A percentile compares a stretch with the other conserved stretches of the same genome.
These are phyloP conservation scores for Mycena haematopus DNA, from an alignment of 768 basidiomycete species.

Conservation along the genomic window DNA sequence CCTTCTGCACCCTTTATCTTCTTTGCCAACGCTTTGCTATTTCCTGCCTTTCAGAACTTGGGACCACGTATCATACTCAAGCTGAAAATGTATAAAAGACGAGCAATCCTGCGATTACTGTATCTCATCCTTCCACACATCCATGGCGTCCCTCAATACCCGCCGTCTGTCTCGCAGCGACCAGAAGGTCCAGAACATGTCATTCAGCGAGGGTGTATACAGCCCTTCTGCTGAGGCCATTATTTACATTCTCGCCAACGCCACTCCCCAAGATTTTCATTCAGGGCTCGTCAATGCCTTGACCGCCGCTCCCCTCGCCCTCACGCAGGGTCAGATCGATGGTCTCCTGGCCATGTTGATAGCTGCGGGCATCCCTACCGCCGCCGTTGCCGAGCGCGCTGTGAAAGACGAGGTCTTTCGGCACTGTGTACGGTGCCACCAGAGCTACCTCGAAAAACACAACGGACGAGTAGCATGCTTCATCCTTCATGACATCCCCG, in stretches of 20 bases:
- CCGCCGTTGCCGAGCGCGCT: background rate
- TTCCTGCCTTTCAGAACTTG: background rate
- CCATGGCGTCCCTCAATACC: background rate
- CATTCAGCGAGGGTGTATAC: conserved; percentile 12
- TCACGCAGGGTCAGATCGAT: conserved; percentile 21
- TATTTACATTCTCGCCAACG: conserved; percentile 29
- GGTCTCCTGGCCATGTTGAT: conserved; percentile 25
- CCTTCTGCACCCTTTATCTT: no score
- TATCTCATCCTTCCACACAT: background rate
- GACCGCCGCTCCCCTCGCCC: background rate
- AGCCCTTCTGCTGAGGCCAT: conserved; percentile 3
- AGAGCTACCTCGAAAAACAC: conserved; percentile 31
- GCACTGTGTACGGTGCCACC: conserved; percentile 35
- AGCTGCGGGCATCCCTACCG: conserved; percentile 19
- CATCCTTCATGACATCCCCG: background rate
- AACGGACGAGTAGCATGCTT: conserved; percentile 20
- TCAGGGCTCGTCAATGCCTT: background rate
- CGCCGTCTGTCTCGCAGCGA: conserved; percentile 6
- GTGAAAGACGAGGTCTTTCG: conserved; percentile 16
- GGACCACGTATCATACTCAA: background rate
- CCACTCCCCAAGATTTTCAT: conserved; percentile 28
- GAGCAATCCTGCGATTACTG: background rate
- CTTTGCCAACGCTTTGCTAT: no score
- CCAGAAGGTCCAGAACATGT: background rate
- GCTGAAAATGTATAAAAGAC: conserved; percentile 15